A percentile compares a stretch with the other conserved stretches of the same genome.
Conservation (phyloP, 1,139 yeast species). For the Wickerhamiella infanticola region DNA sequence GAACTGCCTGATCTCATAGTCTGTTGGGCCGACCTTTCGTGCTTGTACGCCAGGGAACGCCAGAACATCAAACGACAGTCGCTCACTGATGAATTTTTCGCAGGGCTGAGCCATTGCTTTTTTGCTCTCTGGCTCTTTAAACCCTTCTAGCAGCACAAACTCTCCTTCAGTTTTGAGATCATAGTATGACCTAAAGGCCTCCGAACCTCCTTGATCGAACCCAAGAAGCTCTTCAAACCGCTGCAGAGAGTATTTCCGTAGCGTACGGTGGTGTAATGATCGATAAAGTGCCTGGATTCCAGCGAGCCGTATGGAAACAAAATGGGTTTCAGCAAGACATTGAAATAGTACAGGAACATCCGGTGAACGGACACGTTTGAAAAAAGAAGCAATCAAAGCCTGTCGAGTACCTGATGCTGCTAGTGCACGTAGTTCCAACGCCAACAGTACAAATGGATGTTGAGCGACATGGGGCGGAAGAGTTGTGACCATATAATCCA, state of each 20-base stretch:
- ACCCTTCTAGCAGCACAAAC: background rate
- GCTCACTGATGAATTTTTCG: background rate
- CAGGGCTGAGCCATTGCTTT: constrained; percentile 3
- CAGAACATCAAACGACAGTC: background rate
- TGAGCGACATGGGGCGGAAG: constrained; percentile 45
- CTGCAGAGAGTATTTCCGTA: constrained; percentile 44
- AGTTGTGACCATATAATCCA: constrained; percentile 26
- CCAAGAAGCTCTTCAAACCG: constrained; percentile 41
- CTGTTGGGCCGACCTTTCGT: background rate
- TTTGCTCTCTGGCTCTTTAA: background rate
- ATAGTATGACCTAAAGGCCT: background rate
- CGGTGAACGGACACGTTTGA: constrained; percentile 32
- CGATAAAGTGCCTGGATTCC: constrained; percentile 56
- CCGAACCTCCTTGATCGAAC: constrained; percentile 34
- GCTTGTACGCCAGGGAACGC: background rate
- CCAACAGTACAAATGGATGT: constrained; percentile 49
- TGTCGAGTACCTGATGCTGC: constrained; percentile 39
- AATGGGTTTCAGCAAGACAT: constrained; percentile 65
- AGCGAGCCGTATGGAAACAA: constrained; percentile 63
- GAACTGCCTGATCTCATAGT: background rate
- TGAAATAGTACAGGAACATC: constrained; percentile 57
- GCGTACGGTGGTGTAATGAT: constrained; percentile 47
- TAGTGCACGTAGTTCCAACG: constrained; percentile 51
- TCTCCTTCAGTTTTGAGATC: background rate
- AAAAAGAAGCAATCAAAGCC: constrained; percentile 49